phyloP scores from a whole-genome alignment of 768 basidiomycete genomes.

The Pholiota molesta region DNA sequence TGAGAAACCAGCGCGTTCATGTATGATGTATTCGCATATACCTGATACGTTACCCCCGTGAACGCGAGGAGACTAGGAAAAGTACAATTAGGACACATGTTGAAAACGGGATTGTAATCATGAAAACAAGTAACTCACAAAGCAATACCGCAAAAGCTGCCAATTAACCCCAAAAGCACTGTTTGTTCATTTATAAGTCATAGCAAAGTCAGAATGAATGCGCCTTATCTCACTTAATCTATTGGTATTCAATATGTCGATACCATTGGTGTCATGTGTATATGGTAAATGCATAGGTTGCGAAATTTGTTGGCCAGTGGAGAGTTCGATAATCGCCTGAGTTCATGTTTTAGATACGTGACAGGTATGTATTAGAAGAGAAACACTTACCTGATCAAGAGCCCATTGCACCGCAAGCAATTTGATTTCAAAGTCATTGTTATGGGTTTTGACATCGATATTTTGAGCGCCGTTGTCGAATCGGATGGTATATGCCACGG shows the following conservation, averaged over 20 bases:
- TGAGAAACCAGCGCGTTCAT: background rate
- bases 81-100: background rate
- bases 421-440: slow-evolving; percentile 28
- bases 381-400: slow-evolving; percentile 59
- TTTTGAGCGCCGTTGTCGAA: background rate
- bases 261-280: slow-evolving; percentile 68
- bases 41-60: slow-evolving; percentile 30
- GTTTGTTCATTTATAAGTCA: background rate
- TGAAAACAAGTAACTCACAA: slow-evolving; percentile 2
- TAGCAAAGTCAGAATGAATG: background rate
- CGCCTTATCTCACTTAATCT: slow-evolving; percentile 51
- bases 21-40: background rate
- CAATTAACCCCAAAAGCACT: slow-evolving; percentile 2
- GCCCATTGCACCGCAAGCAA: slow-evolving; percentile 80
- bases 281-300: slow-evolving; percentile 65
- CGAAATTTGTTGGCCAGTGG: slow-evolving; percentile 64
- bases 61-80: background rate
- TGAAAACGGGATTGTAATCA: background rate
- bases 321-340: slow-evolving; percentile 70
- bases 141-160: slow-evolving; percentile 2
- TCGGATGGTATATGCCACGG: background rate
- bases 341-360: background rate
- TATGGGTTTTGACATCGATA: background rate
- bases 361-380: background rate
- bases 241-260: slow-evolving; percentile 45